These are phyloP conservation scores for Trichoderma koningiopsis DNA, from an alignment of 2,329 filamentous ascomycete genomes.

Conservation along the genomic window DNA sequence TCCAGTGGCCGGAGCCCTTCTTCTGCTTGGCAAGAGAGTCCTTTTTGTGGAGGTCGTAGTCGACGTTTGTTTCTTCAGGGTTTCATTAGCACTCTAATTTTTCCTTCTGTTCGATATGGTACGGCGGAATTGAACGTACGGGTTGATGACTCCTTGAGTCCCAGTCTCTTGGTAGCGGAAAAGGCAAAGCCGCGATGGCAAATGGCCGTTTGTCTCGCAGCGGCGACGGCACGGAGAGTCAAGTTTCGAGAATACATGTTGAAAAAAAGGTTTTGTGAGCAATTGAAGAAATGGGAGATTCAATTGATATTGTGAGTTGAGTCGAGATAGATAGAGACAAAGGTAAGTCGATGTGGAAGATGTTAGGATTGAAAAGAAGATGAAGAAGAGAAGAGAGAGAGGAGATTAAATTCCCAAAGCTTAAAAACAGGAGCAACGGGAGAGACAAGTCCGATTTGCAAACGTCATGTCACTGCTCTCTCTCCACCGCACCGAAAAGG, in stretches of 20 bases:
- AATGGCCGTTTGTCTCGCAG: conserved; percentile 28
- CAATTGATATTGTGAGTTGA: not conserved
- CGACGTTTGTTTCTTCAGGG: conserved; percentile 39
- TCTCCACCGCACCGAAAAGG: conserved; percentile 23
- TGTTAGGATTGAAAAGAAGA: not conserved
- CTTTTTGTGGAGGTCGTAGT: conserved; percentile 61
- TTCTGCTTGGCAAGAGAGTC: conserved; percentile 68
- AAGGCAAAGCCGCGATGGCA: conserved; percentile 34
- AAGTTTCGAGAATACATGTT: conserved; percentile 37
- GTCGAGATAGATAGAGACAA: not conserved
- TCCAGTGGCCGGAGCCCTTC: conserved; percentile 72
- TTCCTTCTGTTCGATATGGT: not conserved
- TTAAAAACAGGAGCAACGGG: not conserved
- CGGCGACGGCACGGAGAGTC: conserved; percentile 31
- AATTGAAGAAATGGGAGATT: not conserved
- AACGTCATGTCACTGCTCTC: conserved; percentile 3
- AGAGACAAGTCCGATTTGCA: not conserved
- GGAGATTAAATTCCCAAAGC: not conserved
- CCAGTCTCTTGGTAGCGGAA: conserved; percentile 35
- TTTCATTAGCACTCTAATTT: too few species aligned
- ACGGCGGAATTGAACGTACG: conserved; percentile 33
- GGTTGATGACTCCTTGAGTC: conserved; percentile 43
- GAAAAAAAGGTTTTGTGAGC: not conserved
- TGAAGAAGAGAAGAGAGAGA: not conserved
- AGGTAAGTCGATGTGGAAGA: not conserved